phyloP scores from a whole-genome alignment of 1,284 basidiomycete genomes.

The Cerioporus squamosus region DNA sequence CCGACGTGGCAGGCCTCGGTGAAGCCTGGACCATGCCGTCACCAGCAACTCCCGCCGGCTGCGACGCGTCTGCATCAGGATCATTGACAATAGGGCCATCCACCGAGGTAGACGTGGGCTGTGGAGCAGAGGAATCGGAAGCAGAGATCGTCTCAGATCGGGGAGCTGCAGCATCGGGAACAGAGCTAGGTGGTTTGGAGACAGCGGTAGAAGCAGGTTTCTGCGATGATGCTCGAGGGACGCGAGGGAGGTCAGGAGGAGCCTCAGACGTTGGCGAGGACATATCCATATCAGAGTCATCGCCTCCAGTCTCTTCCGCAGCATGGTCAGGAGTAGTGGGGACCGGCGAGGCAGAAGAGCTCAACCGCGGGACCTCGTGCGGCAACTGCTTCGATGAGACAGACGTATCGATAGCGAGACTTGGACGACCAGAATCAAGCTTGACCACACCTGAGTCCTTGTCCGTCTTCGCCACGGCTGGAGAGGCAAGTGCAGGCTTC shows the following conservation, averaged over 20 bases:
- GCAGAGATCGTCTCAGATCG: background rate
- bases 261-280: constrained; percentile 21
- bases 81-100: background rate
- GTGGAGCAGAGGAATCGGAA: background rate
- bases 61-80: background rate
- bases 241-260: background rate
- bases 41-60: too few species aligned
- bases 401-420: constrained; percentile 13
- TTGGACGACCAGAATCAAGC: constrained; percentile 8
- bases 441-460: background rate
- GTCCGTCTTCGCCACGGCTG: background rate
- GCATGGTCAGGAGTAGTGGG: constrained; percentile 16
- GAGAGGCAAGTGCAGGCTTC: background rate
- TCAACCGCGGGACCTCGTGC: constrained; percentile 7
- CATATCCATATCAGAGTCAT: constrained; percentile 31
- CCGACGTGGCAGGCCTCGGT: too few species aligned
- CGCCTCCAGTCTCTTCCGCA: constrained; percentile 9
- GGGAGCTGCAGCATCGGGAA: background rate
- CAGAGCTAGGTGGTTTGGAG: background rate
- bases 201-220: background rate
- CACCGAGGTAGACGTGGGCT: background rate
- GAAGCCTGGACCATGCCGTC: too few species aligned
- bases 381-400: constrained; percentile 5
- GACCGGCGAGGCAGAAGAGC: constrained; percentile 12
- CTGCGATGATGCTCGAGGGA: background rate